phyloP scores from a whole-genome alignment of 2,329 filamentous ascomycete species.

The Aspergillus sergii region DNA sequence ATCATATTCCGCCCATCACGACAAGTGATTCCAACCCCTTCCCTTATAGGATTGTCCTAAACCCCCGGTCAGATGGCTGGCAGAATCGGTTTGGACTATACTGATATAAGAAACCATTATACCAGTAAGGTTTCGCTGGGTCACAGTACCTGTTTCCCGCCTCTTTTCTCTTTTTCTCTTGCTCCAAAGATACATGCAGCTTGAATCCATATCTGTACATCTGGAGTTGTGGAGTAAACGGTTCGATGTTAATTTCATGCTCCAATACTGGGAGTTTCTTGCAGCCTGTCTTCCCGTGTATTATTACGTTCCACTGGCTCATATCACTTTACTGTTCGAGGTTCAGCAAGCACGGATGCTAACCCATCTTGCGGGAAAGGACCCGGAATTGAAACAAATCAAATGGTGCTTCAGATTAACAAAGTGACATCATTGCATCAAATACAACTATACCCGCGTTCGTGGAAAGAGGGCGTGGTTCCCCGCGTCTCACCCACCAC shows the following conservation, averaged over 20 bases:
- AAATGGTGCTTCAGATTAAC: conserved; percentile 22
- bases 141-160: neutral
- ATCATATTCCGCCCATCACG: conserved; percentile 96
- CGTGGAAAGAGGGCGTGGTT: conserved; percentile 8
- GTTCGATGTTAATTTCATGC: neutral
- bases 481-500: conserved; percentile 10
- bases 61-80: conserved; percentile 80
- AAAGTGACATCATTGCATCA: conserved; percentile 25
- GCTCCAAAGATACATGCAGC: neutral
- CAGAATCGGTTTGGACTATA: conserved; percentile 77
- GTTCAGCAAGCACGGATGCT: neutral
- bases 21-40: conserved; percentile 91
- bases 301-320: neutral
- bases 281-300: neutral
- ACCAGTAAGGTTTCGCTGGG: neutral
- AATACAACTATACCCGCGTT: conserved; percentile 18
- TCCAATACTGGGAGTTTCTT: neutral
- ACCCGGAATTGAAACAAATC: conserved; percentile 1
- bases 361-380: neutral
- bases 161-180: neutral
- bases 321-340: neutral
- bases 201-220: neutral
- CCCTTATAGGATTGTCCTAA: conserved; percentile 88
- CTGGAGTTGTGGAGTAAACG: neutral
- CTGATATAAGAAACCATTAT: conserved; percentile 40